Evolutionary conservation across 345 rosid genomes (phyloP).

Genomic region (Euphorbia lathyris): DNA sequence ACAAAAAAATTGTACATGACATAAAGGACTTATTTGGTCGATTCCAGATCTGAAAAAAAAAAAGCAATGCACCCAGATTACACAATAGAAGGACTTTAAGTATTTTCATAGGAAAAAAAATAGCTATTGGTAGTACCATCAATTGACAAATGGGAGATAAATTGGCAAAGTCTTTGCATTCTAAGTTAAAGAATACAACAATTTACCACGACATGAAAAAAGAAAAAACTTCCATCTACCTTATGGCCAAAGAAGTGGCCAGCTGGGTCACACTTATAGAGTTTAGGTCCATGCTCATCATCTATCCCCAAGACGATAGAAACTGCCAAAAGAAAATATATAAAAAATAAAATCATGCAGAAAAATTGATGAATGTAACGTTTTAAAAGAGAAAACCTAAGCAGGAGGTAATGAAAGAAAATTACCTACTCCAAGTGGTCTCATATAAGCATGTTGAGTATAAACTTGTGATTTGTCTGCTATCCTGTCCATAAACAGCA

Average conservation of each 20-base stretch:
- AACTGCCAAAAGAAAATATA: conserved; percentile 15
- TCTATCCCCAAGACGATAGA: conserved; percentile 97
- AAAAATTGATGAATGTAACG: neutral
- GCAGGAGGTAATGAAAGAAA: neutral
- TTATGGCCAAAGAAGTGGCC: conserved; percentile 98
- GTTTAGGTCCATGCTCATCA: conserved; percentile 86
- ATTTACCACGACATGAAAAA: neutral
- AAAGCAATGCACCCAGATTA: neutral
- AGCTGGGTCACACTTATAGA: conserved; percentile 98
- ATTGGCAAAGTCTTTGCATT: neutral
- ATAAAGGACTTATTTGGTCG: neutral
- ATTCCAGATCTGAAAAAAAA: neutral
- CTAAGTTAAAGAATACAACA: neutral
- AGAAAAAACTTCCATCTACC: conserved; percentile 38
- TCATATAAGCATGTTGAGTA: conserved; percentile 99
- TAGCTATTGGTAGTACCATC: neutral
- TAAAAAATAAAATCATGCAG: neutral
- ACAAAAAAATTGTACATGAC: neutral
- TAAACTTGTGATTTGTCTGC: conserved; percentile 97
- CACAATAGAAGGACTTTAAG: neutral
- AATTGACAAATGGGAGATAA: neutral
- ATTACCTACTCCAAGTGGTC: conserved; percentile 99
- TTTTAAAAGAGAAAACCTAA: neutral
- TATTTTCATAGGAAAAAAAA: neutral
- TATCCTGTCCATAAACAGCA: conserved; percentile 47